Evolutionary conservation across 2,329 filamentous ascomycete genomes (phyloP).

Genomic region (Lasiodiplodia sp.): DNA sequence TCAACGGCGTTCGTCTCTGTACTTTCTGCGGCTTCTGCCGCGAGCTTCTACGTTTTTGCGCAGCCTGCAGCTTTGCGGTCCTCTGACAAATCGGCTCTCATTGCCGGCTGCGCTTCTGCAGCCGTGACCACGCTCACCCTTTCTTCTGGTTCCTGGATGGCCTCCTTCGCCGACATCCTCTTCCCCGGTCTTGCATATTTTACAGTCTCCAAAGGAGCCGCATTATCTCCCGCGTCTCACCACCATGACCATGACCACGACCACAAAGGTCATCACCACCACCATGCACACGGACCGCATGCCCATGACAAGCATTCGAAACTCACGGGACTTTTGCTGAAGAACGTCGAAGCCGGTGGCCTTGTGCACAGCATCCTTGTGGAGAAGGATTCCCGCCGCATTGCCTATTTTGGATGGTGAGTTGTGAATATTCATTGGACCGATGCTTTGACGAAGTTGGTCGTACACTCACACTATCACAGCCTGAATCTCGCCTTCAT

Average conservation of each 20-base stretch:
- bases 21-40: constrained; percentile 52
- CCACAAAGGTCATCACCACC: constrained; percentile 41
- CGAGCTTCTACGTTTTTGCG: constrained; percentile 52
- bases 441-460: background rate
- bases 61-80: constrained; percentile 52
- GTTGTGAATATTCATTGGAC: constrained; percentile 41
- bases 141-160: constrained; percentile 35
- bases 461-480: background rate
- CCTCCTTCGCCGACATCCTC: background rate
- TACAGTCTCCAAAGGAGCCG: constrained; percentile 2
- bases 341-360: constrained; percentile 73
- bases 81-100: constrained; percentile 43
- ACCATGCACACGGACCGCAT: constrained; percentile 23
- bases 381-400: constrained; percentile 91
- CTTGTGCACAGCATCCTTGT: constrained; percentile 84
- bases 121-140: constrained; percentile 38
- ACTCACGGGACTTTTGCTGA: constrained; percentile 77
- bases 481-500: constrained; percentile 96
- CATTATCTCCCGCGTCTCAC: constrained; percentile 13
- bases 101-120: constrained; percentile 40
- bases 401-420: constrained; percentile 96
- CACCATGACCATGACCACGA: constrained; percentile 38
- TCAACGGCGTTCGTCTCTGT: constrained; percentile 48
- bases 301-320: constrained; percentile 64
- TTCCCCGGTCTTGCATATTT: constrained; percentile 9